Base-by-base conservation (phyloP, 106 monocot genomes). In the Ottelia alismoides region DNA sequence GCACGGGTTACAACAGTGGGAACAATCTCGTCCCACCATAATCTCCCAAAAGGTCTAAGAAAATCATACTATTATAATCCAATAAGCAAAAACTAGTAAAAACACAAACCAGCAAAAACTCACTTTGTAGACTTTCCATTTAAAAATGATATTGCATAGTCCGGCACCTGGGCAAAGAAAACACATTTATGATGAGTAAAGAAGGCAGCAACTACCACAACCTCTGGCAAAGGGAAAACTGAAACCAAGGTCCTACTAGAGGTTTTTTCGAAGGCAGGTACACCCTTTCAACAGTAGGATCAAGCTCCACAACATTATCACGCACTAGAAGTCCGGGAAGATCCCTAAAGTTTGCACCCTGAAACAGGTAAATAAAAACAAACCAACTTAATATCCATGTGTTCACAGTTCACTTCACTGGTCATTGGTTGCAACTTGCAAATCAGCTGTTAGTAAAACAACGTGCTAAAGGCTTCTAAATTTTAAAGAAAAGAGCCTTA, bases 11-110 rank as follows among this genome's bases (percentile, higher is more conserved):
- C 84, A 31, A 84, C 84, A 0, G 84, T 84, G 2, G 84, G 69
- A 11, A 84, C 78, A 21, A 74, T 84, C 32, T 79, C 78, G 49
- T 84, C 84, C 84, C 84, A 84, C 84, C 84, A 84, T 9, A 84
- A 58, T 4, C 84, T 56, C 6, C 68, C 84, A 75, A 84, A 84
- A 21, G 78, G 78, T 53, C 84, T 84, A 30, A 11, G 57, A 59
- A 6, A 14, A 7, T 43, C 6, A 16, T 27, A 1, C 6, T 51
- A 16, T n/a, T n/a, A 51, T 25, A 0, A 5, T 1, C 2, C 20
- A 48, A 19, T 52, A 52, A 52, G 16, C 22, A 19, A 3, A 60
- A 16, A 43, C 6, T 43, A 16, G 10, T 43, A 43, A 43, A 43
- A 19, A 3, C 4, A 50, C 19, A 0, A 22, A 27, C 45, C 19